Conservation (phyloP, 75 land plant genomes). For the Ceratopteris richardii region DNA sequence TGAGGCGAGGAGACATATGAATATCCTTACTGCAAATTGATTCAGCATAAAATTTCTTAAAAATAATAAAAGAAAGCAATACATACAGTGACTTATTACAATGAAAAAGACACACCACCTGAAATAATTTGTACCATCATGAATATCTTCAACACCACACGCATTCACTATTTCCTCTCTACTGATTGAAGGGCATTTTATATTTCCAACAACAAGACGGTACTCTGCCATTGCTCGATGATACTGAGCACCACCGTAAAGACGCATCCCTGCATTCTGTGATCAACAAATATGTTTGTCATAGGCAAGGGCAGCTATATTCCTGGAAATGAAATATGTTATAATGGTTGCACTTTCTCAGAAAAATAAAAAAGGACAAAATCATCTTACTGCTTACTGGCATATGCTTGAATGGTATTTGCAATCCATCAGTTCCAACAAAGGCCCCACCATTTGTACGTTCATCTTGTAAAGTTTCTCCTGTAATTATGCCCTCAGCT, state of each 20-base stretch:
- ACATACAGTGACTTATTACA: too few relatives aligned
- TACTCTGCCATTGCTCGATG: constrained; percentile 99
- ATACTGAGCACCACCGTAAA: constrained; percentile 98
- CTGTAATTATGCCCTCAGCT: constrained; percentile 21
- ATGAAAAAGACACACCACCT: constrained; percentile 33
- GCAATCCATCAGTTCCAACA: constrained; percentile 65
- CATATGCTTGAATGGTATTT: constrained; percentile 77
- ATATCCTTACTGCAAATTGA: too few relatives aligned
- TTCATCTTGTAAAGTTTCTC: constrained; percentile 93
- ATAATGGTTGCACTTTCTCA: too few relatives aligned
- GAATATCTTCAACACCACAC: constrained; percentile 97
- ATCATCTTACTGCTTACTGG: constrained; percentile 46
- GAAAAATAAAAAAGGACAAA: too few relatives aligned
- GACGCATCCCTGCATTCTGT: constrained; percentile 97
- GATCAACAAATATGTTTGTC: not conserved
- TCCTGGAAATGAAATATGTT: too few relatives aligned
- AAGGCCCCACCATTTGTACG: constrained; percentile 87
- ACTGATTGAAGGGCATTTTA: constrained; percentile 80
- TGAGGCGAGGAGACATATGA: too few relatives aligned
- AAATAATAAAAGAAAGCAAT: too few relatives aligned
- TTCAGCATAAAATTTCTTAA: too few relatives aligned
- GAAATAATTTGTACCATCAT: constrained; percentile 96
- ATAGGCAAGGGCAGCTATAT: too few relatives aligned
- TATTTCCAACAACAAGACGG: constrained; percentile 82
- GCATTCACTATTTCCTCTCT: constrained; percentile 98